These are phyloP conservation scores for Friedmanniomyces simplex DNA, from an alignment of 495 filamentous ascomycete species.

Conservation along the genomic window DNA sequence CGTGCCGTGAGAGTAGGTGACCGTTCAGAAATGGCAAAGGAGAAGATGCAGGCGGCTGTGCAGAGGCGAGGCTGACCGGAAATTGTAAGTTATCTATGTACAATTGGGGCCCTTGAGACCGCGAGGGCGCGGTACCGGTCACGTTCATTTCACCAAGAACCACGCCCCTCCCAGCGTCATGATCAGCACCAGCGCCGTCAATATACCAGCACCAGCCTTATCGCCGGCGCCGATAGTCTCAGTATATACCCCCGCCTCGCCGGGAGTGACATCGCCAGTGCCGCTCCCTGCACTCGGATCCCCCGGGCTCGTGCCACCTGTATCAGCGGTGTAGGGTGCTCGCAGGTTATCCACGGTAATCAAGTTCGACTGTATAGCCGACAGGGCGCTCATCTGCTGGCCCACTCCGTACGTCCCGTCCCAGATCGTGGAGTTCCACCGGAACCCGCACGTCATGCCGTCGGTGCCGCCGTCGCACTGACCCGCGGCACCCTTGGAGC, in stretches of 20 bases:
- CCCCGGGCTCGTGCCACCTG: slow-evolving; percentile 30
- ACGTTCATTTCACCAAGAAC: neutral
- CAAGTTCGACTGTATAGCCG: slow-evolving; percentile 45
- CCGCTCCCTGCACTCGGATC: slow-evolving; percentile 27
- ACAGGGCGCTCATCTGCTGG: slow-evolving; percentile 61
- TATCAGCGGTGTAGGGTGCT: slow-evolving; percentile 27
- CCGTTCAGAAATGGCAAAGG: no score
- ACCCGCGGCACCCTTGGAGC: slow-evolving; percentile 53
- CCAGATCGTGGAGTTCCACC: slow-evolving; percentile 47
- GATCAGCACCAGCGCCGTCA: neutral
- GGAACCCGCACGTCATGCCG: slow-evolving; percentile 51
- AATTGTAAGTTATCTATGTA: no score
- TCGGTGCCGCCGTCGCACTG: slow-evolving; percentile 49
- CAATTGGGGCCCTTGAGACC: no score
- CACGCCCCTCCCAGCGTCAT: neutral
- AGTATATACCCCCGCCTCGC: neutral
- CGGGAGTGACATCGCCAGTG: neutral
- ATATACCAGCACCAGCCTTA: neutral
- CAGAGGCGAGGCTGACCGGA: no score
- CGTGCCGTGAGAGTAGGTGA: no score
- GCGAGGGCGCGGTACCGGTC: no score
- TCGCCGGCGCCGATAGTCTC: neutral
- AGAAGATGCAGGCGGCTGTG: no score
- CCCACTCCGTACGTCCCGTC: no score
- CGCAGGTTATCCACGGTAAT: slow-evolving; percentile 35